phyloP scores from a whole-genome alignment of 345 rosid genomes.

The Brassica carinata region DNA sequence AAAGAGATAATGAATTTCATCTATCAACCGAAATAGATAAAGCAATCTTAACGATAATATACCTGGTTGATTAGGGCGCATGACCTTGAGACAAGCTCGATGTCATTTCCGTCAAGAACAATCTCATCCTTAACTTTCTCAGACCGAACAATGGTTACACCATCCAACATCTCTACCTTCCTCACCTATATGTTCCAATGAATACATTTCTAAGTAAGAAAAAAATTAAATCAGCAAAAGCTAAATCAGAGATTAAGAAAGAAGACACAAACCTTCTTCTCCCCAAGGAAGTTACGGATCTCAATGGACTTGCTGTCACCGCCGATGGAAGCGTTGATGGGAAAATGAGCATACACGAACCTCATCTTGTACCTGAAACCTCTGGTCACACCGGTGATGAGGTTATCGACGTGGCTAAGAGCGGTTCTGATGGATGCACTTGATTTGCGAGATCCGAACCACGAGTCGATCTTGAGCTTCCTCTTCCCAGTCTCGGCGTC shows the following conservation, averaged over 20 bases:
- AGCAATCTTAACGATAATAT: neutral
- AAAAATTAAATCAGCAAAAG: neutral
- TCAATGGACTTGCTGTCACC: slow-evolving; percentile 40
- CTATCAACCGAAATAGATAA: neutral
- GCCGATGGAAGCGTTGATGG: slow-evolving; percentile 56
- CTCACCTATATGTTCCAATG: slow-evolving; percentile 44
- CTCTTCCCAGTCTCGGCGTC: slow-evolving; percentile 34
- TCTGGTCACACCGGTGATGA: slow-evolving; percentile 54
- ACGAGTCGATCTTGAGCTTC: slow-evolving; percentile 46
- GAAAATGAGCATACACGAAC: slow-evolving; percentile 23
- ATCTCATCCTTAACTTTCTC: slow-evolving; percentile 73
- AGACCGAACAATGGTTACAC: slow-evolving; percentile 57
- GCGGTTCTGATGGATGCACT: slow-evolving; percentile 50
- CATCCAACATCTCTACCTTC: slow-evolving; percentile 64
- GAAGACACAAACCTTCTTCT: slow-evolving; percentile 46
- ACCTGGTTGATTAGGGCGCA: slow-evolving; percentile 70
- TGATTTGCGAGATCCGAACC: slow-evolving; percentile 47
- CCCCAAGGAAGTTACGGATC: slow-evolving; percentile 59
- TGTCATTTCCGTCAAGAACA: slow-evolving; percentile 59
- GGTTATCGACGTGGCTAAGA: slow-evolving; percentile 45
- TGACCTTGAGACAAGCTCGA: slow-evolving; percentile 64
- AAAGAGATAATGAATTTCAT: neutral
- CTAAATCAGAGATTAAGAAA: neutral
- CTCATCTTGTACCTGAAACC: slow-evolving; percentile 66
- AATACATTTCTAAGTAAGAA: neutral